Evolutionary conservation across 1,284 basidiomycete genomes (phyloP), one percentile per base, ranked within the genome.

Genomic region (Pseudozyma tsukubaensis): DNA sequence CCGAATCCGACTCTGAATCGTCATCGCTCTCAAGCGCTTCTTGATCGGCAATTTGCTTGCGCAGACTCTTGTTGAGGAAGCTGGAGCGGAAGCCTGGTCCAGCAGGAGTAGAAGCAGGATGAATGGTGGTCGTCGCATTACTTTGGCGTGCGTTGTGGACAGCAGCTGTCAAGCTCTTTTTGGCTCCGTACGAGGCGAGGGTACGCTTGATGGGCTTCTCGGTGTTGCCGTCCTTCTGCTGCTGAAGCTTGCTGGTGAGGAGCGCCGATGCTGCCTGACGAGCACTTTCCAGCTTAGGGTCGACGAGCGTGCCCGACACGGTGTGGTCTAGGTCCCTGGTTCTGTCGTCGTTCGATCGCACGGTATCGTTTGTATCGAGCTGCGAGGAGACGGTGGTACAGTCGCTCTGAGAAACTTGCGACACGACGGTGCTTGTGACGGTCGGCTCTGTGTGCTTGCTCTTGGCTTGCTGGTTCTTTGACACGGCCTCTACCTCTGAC

Each of bases 1-100:
- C 73, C 29, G 59, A 66, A 21, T 78, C 76, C n/a, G 48, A 53
- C 9, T 74, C 71, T 1, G 61, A 55, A 13, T 58, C 59, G 24
- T 60, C 63, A 11, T 57, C 56, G 35, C 49, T 59, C 34, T 67
- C 64, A 19, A 59, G 67, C 9, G 58, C 61, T 48, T 76, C 67
- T 43, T 69, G 71, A 39, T 76, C 77, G 12, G 75, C 73, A n/a
- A 76, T 71, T 43, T 74, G 76, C 52, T 79, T 76, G 39, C 73
- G 72, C 54, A 82, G 35, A 43, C 80, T 82, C 71, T 82, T 82
- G 72, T 78, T 80, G 50, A 82, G 76, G 71, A 82, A 82, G 56
- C 77, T 82, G 35, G 68, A 72, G 18, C 72, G 72, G 67, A 70
- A 74, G 21, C 66, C 59, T 11, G 72, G 66, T 3, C 72, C 72